These are phyloP conservation scores for Tetrahymena thermophila DNA, from an alignment of 73 alveolate genomes.

Conservation along the genomic window DNA sequence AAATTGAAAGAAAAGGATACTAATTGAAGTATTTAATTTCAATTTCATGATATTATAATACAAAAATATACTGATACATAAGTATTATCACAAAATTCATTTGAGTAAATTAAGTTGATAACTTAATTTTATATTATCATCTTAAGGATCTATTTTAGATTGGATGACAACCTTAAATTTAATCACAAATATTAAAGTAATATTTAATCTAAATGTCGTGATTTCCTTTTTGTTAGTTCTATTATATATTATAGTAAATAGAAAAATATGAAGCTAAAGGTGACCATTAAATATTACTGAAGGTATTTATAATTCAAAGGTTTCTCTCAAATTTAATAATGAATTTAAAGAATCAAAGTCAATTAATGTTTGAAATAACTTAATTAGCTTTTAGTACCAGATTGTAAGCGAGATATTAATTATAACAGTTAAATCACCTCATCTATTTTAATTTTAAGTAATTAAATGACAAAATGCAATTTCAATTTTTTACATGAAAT, in stretches of 20 bases:
- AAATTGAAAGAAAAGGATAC: neutral
- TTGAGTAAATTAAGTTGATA: neutral
- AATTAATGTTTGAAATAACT: neutral
- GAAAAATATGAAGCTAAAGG: neutral
- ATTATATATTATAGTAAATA: too few relatives aligned
- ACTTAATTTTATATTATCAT: neutral
- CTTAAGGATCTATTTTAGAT: neutral
- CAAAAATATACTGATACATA: neutral
- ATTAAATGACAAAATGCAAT: too few relatives aligned
- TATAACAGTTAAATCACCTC: neutral
- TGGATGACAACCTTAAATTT: neutral
- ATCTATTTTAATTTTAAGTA: neutral
- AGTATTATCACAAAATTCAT: neutral
- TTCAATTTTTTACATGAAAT: neutral
- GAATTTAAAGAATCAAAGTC: too few relatives aligned
- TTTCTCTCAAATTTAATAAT: neutral
- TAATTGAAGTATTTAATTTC: neutral
- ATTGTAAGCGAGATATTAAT: neutral
- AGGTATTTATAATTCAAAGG: neutral
- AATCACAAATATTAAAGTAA: neutral
- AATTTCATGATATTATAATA: neutral
- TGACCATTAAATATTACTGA: neutral
- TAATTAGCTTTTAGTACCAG: neutral
- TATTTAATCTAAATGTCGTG: neutral
- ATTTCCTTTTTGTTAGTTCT: neutral